These are phyloP conservation scores for Heritiera littoralis DNA, from an alignment of 345 rosid genomes.

Conservation along the genomic window DNA sequence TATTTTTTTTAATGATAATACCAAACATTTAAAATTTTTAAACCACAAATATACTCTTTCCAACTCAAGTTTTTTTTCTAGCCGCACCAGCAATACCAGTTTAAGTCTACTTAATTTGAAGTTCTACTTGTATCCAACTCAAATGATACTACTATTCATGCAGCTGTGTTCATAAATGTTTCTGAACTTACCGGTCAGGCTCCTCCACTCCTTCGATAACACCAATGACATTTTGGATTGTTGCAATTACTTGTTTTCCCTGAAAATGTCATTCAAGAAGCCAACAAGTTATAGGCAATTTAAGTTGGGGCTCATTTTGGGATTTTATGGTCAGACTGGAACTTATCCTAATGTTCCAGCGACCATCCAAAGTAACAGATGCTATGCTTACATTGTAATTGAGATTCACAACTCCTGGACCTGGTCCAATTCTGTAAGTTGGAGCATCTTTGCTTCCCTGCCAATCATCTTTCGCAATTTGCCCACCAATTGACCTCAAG, in stretches of 20 bases:
- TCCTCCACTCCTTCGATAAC: constrained; percentile 74
- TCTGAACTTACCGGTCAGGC: constrained; percentile 68
- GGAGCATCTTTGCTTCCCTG: constrained; percentile 64
- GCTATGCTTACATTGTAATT: constrained; percentile 54
- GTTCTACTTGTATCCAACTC: not conserved
- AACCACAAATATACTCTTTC: not conserved
- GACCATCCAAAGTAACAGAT: not conserved
- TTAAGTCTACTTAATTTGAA: not conserved
- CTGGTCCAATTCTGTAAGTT: constrained; percentile 67
- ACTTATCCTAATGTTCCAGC: not conserved
- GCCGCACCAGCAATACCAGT: too few species aligned
- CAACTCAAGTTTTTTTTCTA: not conserved
- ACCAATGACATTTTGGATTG: constrained; percentile 80
- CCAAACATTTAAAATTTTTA: too few species aligned
- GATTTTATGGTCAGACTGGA: not conserved
- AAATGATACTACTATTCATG: not conserved
- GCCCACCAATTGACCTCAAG: constrained; percentile 52
- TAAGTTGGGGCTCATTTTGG: constrained; percentile 7
- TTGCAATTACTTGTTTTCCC: constrained; percentile 60
- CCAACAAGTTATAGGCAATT: not conserved
- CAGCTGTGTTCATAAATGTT: not conserved
- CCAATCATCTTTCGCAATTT: constrained; percentile 56
- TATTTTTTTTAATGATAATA: too few species aligned
- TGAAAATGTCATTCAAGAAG: constrained; percentile 31
- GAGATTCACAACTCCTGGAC: constrained; percentile 67